Conservation (phyloP, 345 rosid species). For the Salix suchowensis region DNA sequence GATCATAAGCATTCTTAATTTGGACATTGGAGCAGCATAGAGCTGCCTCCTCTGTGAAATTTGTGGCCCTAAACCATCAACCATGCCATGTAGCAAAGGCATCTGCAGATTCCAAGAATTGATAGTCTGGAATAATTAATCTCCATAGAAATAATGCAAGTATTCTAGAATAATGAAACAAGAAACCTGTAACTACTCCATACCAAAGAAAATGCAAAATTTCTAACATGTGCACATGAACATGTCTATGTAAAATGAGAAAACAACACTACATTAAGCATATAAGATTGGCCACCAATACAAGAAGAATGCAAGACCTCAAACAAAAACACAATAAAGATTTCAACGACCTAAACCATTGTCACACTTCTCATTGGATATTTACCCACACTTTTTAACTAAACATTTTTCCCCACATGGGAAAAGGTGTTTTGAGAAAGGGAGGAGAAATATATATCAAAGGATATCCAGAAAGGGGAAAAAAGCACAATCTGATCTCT, state of each 20-base stretch:
- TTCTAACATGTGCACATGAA: not conserved
- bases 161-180: not conserved
- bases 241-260: not conserved
- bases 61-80: conserved; percentile 77
- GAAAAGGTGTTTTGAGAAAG: not conserved
- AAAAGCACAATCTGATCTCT: not conserved
- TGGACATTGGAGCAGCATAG: conserved; percentile 80
- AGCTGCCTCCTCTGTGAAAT: conserved; percentile 85
- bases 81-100: conserved; percentile 72
- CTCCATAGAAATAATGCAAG: not conserved
- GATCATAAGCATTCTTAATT: conserved; percentile 89
- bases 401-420: not conserved
- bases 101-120: conserved; percentile 39
- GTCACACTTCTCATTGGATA: not conserved
- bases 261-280: not conserved
- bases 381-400: not conserved
- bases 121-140: conserved; percentile 13
- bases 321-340: not conserved
- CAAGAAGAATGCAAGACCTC: not conserved
- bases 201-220: not conserved
- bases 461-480: not conserved
- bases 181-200: not conserved
- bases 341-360: not conserved
- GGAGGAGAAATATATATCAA: not conserved
- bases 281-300: not conserved